Evolutionary conservation across 371 early-diverging fungal species (phyloP), one percentile per base, ranked within the genome.

Genomic region (Actinomortierella wolfii): DNA sequence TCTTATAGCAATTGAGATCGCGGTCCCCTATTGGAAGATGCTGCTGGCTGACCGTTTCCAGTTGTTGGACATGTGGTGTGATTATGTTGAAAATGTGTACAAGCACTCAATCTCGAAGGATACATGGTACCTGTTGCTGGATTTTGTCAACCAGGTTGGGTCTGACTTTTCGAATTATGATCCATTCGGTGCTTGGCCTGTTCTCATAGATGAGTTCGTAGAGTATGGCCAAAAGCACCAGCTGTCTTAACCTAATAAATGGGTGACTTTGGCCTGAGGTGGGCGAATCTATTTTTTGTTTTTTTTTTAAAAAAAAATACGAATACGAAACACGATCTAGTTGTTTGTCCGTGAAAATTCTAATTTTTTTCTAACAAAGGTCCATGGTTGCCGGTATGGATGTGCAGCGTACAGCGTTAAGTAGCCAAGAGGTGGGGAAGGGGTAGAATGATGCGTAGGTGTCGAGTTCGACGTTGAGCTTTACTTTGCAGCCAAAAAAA

Each of bases 81-180:
- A 84, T 51, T 94, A 90, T 60, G 70, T 92, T 18, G 64, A 88
- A 81, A 83, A 89, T 58, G 82, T 92, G 53, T 85, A 92, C 73
- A 81, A 82, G 15, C 91, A 89, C 59, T 84, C 93, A 11, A 92
- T 95, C 61, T 88, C 89, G 24, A 86, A 86, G 51, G 94, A 95
- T 71, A 92, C 93, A 3, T 95, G 95, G 95, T 85, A 81, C 52
- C 67, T 91, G 83, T 90, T 92, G 79, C 77, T 88, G 57, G 93
- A 94, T 58, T 94, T 94, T 78, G 82, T 82, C 21, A 80, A 70
- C 49, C 87, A 89, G 57, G 78, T 80, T 41, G 75, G 86, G 55
- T 61, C 81, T 40, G 82, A 89, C 59, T 76, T 92, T 56, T 67
- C 77, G 11, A 83, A 82, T 42, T 87, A 93, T 69, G 93, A 93